Evolutionary conservation across 305 asterid genomes (phyloP).

Genomic region (Solanum aculeatissimum): DNA sequence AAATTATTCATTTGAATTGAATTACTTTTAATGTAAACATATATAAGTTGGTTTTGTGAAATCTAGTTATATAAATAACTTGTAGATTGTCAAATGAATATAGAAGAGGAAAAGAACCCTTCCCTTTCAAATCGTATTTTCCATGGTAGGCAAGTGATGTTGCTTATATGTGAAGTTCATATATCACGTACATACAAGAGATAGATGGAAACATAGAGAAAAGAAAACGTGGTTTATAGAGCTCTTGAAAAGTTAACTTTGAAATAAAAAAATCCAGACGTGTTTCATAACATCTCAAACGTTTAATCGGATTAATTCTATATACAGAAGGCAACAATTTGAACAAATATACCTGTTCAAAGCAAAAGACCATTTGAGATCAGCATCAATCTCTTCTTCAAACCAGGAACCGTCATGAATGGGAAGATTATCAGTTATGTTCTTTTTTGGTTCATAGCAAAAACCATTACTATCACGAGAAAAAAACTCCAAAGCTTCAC

Average conservation of each 20-base stretch:
- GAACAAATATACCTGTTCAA: constrained; percentile 44
- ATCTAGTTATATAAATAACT: neutral
- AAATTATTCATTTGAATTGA: neutral
- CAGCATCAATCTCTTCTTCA: constrained; percentile 82
- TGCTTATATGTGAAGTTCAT: neutral
- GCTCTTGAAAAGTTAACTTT: too few relatives aligned
- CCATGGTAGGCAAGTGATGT: neutral
- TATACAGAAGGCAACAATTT: neutral
- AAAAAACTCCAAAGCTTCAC: constrained; percentile 50
- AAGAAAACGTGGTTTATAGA: neutral
- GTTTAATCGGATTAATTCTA: neutral
- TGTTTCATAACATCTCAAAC: neutral
- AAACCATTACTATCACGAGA: constrained; percentile 15
- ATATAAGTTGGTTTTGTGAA: neutral
- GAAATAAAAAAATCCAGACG: too few relatives aligned
- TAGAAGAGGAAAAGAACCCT: neutral
- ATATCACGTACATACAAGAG: neutral
- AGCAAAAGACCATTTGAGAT: constrained; percentile 95
- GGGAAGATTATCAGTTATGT: constrained; percentile 4
- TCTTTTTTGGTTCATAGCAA: constrained; percentile 25
- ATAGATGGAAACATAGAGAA: neutral
- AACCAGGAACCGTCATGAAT: constrained; percentile 47
- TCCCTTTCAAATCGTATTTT: too few relatives aligned
- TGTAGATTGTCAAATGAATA: neutral
- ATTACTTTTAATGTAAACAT: neutral